Evolutionary conservation across 768 basidiomycete genomes (phyloP).

Genomic region (Pleurotus tuoliensis): DNA sequence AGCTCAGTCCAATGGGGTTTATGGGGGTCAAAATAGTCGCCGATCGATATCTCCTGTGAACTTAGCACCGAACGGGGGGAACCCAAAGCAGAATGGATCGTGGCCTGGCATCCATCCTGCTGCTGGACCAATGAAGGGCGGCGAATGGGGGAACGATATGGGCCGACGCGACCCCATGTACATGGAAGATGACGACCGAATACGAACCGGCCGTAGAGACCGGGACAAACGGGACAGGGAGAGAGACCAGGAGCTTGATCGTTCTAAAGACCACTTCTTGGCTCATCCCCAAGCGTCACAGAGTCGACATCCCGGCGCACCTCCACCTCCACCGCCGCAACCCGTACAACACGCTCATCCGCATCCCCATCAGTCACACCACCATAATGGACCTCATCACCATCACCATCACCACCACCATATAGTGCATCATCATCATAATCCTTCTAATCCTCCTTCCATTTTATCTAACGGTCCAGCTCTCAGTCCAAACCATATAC

Average conservation of each 20-base stretch:
- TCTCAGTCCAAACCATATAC: conserved; percentile 7
- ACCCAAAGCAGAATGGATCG: conserved; percentile 26
- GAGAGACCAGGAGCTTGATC: conserved; percentile 15
- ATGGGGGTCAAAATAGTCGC: conserved; percentile 16
- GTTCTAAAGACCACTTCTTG: conserved; percentile 18
- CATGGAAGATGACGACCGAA: conserved; percentile 11
- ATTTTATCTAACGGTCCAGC: neutral
- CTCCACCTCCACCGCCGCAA: conserved; percentile 10
- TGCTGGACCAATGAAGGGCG: conserved; percentile 17
- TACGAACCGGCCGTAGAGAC: conserved; percentile 7
- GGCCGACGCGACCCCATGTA: conserved; percentile 14
- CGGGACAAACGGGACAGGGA: conserved; percentile 14
- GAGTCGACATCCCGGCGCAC: conserved; percentile 18
- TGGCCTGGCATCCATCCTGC: conserved; percentile 31
- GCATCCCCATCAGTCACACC: conserved; percentile 24
- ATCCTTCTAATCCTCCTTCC: conserved; percentile 13
- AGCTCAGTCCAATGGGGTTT: conserved; percentile 3
- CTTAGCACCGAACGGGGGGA: conserved; percentile 24
- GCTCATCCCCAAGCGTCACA: conserved; percentile 19
- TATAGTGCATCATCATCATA: conserved; percentile 37
- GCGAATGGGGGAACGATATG: conserved; percentile 10
- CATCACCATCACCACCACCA: conserved; percentile 56
- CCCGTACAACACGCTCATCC: conserved; percentile 30
- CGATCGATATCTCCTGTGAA: conserved; percentile 37
- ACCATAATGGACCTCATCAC: conserved; percentile 30